A percentile compares a stretch with the other conserved stretches of the same genome.
Evolutionary conservation across 2,329 filamentous ascomycete genomes (phyloP).

Genomic region (Hysterium pulicare): DNA sequence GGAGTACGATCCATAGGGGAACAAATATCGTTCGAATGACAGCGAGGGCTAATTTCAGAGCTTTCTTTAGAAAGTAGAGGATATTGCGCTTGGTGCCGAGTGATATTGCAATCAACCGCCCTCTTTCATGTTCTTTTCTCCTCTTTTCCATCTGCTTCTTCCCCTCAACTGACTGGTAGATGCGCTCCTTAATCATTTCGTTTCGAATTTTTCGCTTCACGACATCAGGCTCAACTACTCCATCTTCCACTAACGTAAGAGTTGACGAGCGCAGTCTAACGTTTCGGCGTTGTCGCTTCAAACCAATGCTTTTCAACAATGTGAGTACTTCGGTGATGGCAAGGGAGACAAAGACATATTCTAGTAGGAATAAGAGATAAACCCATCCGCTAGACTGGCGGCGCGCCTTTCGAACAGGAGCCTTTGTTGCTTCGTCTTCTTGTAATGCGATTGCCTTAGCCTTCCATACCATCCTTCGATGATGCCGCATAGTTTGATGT

Average conservation of each 20-base stretch:
- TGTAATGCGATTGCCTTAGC: not conserved
- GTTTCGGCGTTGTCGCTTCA: no score
- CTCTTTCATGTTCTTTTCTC: not conserved
- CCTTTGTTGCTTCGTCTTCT: not conserved
- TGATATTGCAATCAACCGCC: not conserved
- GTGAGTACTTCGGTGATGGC: not conserved
- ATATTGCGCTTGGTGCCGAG: not conserved
- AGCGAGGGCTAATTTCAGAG: not conserved
- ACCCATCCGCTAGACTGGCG: conserved; percentile 3
- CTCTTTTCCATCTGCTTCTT: not conserved
- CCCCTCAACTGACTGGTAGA: not conserved
- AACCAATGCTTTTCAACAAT: not conserved
- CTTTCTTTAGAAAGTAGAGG: no score
- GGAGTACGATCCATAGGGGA: conserved; percentile 1
- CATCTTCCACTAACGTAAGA: no score
- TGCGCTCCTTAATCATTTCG: not conserved
- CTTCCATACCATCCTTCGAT: conserved; percentile 2
- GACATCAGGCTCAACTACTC: not conserved
- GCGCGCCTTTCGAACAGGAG: not conserved
- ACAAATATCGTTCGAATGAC: not conserved
- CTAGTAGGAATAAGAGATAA: conserved; percentile 2
- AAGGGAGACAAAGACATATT: not conserved
- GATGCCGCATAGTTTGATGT: conserved; percentile 2
- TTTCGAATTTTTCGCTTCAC: not conserved
- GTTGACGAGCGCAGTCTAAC: no score